Conservation (phyloP, 2,329 filamentous ascomycete genomes). For the Hortaea sp. region DNA sequence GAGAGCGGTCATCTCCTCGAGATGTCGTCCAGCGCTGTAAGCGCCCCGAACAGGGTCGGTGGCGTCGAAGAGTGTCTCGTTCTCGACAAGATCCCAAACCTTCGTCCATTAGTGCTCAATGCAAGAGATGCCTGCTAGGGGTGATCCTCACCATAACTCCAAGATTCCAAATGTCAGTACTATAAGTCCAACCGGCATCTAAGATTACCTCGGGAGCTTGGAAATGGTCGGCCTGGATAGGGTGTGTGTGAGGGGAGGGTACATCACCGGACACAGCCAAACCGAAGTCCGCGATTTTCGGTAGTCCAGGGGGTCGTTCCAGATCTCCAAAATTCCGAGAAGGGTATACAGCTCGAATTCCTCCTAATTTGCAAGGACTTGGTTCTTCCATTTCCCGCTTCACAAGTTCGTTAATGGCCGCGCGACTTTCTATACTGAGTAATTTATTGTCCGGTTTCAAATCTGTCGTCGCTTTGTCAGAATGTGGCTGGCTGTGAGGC, state of each 20-base stretch:
- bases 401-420: not conserved
- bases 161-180: not conserved
- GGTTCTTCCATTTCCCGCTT: not conserved
- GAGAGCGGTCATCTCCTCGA: slow-evolving; percentile 10
- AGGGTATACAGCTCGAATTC: not conserved
- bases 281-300: slow-evolving; percentile 1
- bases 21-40: not conserved
- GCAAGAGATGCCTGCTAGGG: too few relatives aligned
- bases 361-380: not conserved
- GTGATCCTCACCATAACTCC: not conserved
- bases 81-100: slow-evolving; percentile 6
- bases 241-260: not conserved
- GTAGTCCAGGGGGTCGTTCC: not conserved
- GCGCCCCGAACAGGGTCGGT: not conserved
- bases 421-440: not conserved
- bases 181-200: not conserved
- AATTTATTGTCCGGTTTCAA: slow-evolving; percentile 1
- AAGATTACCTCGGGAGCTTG: slow-evolving; percentile 1
- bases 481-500: not conserved
- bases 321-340: not conserved
- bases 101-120: too few relatives aligned
- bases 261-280: not conserved
- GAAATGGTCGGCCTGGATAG: not conserved
- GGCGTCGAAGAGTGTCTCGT: slow-evolving; percentile 12
- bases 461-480: not conserved